Conservation (phyloP, 495 filamentous ascomycete species). For the Halenospora varia region DNA sequence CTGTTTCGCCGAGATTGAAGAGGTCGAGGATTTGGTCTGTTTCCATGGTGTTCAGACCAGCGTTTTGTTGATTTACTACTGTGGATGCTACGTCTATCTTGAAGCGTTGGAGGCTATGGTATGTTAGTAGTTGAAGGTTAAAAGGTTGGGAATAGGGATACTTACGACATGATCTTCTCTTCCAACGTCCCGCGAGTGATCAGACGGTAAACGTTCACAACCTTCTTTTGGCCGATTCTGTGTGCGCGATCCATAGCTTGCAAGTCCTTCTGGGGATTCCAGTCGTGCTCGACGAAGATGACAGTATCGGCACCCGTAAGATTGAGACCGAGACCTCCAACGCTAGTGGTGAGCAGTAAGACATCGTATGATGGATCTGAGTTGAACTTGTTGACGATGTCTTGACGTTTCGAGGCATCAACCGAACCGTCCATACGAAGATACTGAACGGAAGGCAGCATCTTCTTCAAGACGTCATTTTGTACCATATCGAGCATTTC, state of each 20-base stretch:
- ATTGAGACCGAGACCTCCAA: constrained; percentile 92
- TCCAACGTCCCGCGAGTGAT: constrained; percentile 94
- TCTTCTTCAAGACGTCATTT: constrained; percentile 76
- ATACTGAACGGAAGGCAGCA: constrained; percentile 83
- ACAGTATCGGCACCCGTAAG: constrained; percentile 97
- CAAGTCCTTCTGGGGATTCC: constrained; percentile 98
- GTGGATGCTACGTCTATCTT: constrained; percentile 98
- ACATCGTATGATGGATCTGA: constrained; percentile 94
- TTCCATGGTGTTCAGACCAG: constrained; percentile 87
- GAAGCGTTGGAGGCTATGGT: constrained; percentile 86
- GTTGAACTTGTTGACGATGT: constrained; percentile 98
- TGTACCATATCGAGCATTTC: constrained; percentile 99
- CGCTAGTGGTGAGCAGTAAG: constrained; percentile 86
- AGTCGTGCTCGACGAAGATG: constrained; percentile 99
- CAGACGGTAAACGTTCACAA: constrained; percentile 97
- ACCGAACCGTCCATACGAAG: constrained; percentile 89
- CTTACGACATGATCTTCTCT: constrained; percentile 94
- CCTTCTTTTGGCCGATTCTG: constrained; percentile 98
- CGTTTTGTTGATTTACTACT: constrained; percentile 98
- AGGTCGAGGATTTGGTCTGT: constrained; percentile 97
- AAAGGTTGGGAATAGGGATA: constrained; percentile 19
- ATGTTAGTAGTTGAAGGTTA: constrained; percentile 1
- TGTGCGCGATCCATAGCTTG: constrained; percentile 99
- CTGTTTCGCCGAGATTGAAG: constrained; percentile 85
- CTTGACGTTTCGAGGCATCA: constrained; percentile 84